Conservation (phyloP, 2,329 filamentous ascomycete species). For the Aureobasidium sp. region DNA sequence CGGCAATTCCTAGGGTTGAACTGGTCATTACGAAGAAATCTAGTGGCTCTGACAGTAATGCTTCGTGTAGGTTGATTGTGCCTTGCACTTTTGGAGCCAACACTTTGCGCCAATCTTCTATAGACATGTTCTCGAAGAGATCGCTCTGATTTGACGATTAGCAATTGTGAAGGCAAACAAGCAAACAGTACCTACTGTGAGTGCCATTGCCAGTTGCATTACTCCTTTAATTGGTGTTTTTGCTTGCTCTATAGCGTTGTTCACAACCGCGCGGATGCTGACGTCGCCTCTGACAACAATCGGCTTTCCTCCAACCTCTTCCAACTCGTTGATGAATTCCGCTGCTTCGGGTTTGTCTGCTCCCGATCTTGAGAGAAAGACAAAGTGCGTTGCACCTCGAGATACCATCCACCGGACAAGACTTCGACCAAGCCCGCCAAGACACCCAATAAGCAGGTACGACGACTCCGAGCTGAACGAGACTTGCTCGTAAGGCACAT, state of each 20-base stretch:
- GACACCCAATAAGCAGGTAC: not conserved
- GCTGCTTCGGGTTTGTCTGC: not conserved
- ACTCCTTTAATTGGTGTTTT: not conserved
- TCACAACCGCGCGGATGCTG: not conserved
- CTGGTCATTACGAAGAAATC: conserved; percentile 28
- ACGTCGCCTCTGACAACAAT: not conserved
- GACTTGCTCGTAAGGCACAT: not conserved
- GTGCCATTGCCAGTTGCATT: not conserved
- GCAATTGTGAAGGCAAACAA: not conserved
- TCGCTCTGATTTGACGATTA: not conserved
- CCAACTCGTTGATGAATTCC: not conserved
- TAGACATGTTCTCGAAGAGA: conserved; percentile 19
- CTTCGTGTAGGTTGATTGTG: conserved; percentile 24
- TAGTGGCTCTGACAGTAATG: not conserved
- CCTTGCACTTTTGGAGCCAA: conserved; percentile 25
- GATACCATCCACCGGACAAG: not conserved
- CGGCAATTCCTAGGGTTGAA: conserved; percentile 12
- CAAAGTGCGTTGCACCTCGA: not conserved
- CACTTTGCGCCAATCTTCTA: conserved; percentile 18
- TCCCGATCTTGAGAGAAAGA: not conserved
- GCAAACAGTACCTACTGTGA: not conserved
- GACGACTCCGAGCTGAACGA: not conserved
- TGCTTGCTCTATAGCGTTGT: not conserved
- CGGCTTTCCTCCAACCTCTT: too few species aligned
- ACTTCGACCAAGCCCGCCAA: not conserved